phyloP scores from a whole-genome alignment of 257 asterid species.

The Salvia miltiorrhiza region DNA sequence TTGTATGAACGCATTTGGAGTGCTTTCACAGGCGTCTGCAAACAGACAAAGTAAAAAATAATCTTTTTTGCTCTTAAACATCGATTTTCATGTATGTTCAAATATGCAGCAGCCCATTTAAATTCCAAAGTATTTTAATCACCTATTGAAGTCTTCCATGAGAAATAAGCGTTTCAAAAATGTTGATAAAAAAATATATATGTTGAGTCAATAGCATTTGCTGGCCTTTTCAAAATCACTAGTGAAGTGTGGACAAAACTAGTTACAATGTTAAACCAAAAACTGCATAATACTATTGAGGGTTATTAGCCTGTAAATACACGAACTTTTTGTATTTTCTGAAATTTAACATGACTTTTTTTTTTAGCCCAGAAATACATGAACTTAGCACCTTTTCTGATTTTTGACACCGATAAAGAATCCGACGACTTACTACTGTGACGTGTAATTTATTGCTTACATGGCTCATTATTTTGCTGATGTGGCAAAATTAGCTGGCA shows the following conservation, averaged over 20 bases:
- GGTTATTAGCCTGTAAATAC: no score
- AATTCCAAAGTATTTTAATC: conserved; percentile 10
- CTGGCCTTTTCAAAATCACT: not conserved
- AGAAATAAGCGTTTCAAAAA: not conserved
- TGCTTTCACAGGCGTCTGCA: not conserved
- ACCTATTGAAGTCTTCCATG: conserved; percentile 21
- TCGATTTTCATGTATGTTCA: not conserved
- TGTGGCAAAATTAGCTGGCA: no score
- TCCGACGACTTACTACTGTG: no score
- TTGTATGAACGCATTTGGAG: conserved; percentile 27
- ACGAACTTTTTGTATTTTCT: no score
- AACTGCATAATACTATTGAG: no score
- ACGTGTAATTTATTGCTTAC: no score
- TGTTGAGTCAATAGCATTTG: not conserved
- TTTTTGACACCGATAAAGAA: no score
- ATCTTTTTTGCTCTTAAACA: not conserved
- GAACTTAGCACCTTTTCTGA: no score
- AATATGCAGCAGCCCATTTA: conserved; percentile 5
- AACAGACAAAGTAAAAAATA: not conserved
- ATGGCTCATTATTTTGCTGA: no score
- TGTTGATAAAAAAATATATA: not conserved
- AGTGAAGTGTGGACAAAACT: not conserved
- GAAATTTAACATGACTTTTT: no score
- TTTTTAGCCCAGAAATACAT: no score
- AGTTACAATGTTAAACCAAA: no score